A percentile compares a stretch with the other conserved stretches of the same genome.
These are phyloP conservation scores for Beauveria asiatica DNA, from an alignment of 2,329 filamentous ascomycete species.

Conservation along the genomic window DNA sequence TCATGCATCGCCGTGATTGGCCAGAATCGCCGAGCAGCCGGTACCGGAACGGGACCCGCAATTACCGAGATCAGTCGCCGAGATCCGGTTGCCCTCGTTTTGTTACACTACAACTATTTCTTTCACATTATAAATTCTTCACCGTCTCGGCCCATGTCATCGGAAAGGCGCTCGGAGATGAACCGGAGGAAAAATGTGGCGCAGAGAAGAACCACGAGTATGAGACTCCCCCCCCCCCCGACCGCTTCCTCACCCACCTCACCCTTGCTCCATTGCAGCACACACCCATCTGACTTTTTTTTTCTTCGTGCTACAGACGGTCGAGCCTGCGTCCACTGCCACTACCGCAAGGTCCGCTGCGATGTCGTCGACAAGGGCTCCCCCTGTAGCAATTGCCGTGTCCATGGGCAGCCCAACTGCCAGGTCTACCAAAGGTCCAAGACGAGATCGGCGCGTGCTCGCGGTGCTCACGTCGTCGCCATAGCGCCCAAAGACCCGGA, in stretches of 20 bases:
- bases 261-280: not conserved
- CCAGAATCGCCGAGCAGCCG: slow-evolving; percentile 1
- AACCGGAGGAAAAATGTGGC: not conserved
- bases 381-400: slow-evolving; percentile 40
- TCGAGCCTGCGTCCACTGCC: slow-evolving; percentile 38
- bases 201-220: not conserved
- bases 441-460: slow-evolving; percentile 13
- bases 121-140: not conserved
- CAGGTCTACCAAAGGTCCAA: slow-evolving; percentile 43
- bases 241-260: not conserved
- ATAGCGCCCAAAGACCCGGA: not conserved
- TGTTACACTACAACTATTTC: not conserved
- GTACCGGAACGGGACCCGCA: not conserved
- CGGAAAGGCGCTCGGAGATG: not conserved
- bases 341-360: slow-evolving; percentile 42
- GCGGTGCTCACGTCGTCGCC: not conserved
- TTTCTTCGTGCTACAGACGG: slow-evolving; percentile 18
- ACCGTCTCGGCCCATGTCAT: not conserved
- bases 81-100: not conserved
- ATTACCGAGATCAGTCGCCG: not conserved
- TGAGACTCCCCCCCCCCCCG: not conserved
- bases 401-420: slow-evolving; percentile 33
- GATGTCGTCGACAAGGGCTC: slow-evolving; percentile 37
- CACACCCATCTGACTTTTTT: not conserved
- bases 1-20: slow-evolving; percentile 11